A percentile compares a stretch with the other conserved stretches of the same genome.
Evolutionary conservation across 2,329 filamentous ascomycete species (phyloP).

Genomic region (Ceratocystiopsis sp.): DNA sequence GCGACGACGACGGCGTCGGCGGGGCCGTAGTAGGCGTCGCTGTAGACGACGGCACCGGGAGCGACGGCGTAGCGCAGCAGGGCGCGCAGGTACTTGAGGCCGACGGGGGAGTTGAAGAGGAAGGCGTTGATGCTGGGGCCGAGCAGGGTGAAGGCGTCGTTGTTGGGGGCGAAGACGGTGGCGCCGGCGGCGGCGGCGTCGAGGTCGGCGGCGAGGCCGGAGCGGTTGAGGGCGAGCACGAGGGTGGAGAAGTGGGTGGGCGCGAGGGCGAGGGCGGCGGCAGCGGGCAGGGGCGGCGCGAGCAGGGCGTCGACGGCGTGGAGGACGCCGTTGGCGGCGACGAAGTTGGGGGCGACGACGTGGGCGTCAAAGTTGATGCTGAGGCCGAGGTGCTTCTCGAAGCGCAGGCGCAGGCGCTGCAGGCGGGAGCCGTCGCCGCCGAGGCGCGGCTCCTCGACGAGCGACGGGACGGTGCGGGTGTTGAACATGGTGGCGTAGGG

Average conservation of each 20-base stretch:
- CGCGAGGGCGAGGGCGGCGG: conserved; percentile 41
- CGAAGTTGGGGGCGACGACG: conserved; percentile 53
- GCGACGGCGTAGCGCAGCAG: conserved; percentile 67
- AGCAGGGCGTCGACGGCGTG: conserved; percentile 62
- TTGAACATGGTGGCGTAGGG: conserved; percentile 47
- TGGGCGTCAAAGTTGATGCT: conserved; percentile 63
- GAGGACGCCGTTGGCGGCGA: conserved; percentile 63
- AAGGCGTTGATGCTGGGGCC: conserved; percentile 63
- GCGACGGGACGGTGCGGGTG: conserved; percentile 59
- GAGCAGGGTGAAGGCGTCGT: conserved; percentile 62
- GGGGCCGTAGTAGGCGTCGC: conserved; percentile 55
- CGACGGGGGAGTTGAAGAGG: conserved; percentile 60
- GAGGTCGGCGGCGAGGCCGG: conserved; percentile 48
- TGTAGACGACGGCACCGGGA: conserved; percentile 61
- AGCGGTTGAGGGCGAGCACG: conserved; percentile 55
- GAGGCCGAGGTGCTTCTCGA: conserved; percentile 40
- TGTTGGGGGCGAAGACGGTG: conserved; percentile 68
- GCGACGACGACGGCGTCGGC: conserved; percentile 19
- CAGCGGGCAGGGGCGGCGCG: conserved; percentile 52
- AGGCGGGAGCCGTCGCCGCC: conserved; percentile 31
- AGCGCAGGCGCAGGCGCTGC: conserved; percentile 56
- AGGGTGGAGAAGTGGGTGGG: conserved; percentile 66
- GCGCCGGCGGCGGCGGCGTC: conserved; percentile 39
- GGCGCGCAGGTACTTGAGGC: conserved; percentile 59
- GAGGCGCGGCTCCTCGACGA: conserved; percentile 39